Conservation (phyloP, 495 filamentous ascomycete species). For the Neurospora intermedia region DNA sequence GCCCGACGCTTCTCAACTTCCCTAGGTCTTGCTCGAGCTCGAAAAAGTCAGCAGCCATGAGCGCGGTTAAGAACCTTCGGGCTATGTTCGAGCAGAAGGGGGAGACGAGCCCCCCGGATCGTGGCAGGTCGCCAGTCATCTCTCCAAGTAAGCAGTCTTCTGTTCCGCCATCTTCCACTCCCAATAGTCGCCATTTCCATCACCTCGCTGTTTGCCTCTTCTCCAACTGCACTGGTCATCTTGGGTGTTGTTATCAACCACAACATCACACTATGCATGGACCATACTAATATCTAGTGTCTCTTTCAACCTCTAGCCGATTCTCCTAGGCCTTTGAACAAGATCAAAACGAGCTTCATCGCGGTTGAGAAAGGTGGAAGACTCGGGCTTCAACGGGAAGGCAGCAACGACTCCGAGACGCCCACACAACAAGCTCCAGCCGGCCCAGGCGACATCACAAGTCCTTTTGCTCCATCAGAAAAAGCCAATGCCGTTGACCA, state of each 20-base stretch:
- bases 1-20: background rate
- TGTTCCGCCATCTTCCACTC: background rate
- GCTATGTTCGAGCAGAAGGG: slow-evolving; percentile 80
- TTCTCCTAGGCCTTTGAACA: slow-evolving; percentile 55
- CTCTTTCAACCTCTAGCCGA: slow-evolving; percentile 10
- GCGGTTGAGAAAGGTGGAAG: slow-evolving; percentile 57
- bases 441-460: slow-evolving; percentile 24
- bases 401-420: slow-evolving; percentile 31
- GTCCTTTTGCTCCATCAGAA: slow-evolving; percentile 21
- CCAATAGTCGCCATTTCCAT: background rate
- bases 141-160: slow-evolving; percentile 17
- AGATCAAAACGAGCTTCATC: slow-evolving; percentile 76
- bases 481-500: slow-evolving; percentile 21
- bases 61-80: slow-evolving; percentile 54
- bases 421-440: slow-evolving; percentile 25
- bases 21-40: background rate
- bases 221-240: background rate
- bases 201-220: background rate
- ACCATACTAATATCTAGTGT: slow-evolving; percentile 4
- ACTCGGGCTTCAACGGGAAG: slow-evolving; percentile 32
- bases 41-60: slow-evolving; percentile 27
- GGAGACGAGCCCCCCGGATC: slow-evolving; percentile 53
- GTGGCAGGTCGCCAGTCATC: slow-evolving; percentile 59
- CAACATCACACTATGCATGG: background rate
- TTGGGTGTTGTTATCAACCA: background rate